These are phyloP conservation scores for apple (Malus domestica) DNA, from an alignment of 306 rosid genomes.

Conservation along the genomic window DNA sequence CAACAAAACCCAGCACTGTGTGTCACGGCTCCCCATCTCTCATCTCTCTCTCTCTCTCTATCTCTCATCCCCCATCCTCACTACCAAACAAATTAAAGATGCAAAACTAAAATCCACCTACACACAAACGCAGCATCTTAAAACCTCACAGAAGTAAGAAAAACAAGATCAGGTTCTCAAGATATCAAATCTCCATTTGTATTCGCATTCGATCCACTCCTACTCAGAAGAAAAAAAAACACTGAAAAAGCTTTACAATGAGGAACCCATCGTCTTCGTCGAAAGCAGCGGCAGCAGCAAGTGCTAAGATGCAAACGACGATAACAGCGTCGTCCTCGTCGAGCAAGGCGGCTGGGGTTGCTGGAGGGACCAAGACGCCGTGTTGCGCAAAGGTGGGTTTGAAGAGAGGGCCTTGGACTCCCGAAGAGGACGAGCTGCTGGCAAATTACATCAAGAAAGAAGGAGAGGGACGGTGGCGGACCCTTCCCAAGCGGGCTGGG, in stretches of 20 bases:
- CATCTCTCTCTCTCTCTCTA: too few species aligned
- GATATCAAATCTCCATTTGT: background rate
- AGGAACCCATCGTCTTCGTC: conserved; percentile 9
- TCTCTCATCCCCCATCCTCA: background rate
- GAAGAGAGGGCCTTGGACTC: conserved; percentile 87
- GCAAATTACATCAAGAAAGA: conserved; percentile 47
- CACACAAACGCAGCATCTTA: too few species aligned
- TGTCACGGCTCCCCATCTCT: too few species aligned
- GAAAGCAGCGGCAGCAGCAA: background rate
- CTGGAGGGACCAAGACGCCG: conserved; percentile 13
- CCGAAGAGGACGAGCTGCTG: conserved; percentile 60
- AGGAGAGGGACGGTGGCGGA: conserved; percentile 87
- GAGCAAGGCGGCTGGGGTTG: background rate
- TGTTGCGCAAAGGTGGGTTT: conserved; percentile 66
- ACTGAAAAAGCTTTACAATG: background rate
- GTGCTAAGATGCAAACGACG: background rate
- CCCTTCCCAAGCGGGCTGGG: conserved; percentile 69
- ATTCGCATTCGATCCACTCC: background rate
- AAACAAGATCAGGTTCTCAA: background rate
- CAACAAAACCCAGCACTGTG: background rate
- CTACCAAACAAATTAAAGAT: background rate
- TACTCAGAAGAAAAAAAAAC: background rate
- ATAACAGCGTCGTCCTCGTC: background rate
- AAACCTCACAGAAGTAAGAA: background rate
- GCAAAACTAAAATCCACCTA: background rate